Conservation (phyloP, 257 asterid genomes). For the Solanum megistacrolobum region DNA sequence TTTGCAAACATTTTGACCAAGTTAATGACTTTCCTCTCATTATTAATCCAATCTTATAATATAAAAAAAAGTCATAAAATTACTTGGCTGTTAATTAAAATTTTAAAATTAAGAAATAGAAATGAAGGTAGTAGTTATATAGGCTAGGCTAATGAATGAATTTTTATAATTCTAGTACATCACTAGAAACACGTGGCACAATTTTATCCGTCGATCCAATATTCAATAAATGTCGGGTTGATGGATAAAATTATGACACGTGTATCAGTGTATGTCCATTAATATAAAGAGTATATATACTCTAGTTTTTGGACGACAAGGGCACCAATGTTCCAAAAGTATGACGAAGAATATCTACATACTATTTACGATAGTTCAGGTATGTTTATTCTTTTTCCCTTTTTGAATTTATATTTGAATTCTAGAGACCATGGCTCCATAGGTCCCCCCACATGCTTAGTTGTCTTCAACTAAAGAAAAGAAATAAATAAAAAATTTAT, state of each 20-base stretch:
- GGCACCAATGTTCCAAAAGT: rapidly evolving
- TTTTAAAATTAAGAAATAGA: too few species aligned
- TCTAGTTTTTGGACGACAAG: rapidly evolving
- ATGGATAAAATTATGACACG: too few species aligned
- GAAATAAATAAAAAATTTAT: background rate
- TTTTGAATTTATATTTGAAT: background rate
- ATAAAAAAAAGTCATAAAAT: background rate
- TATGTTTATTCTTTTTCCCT: too few species aligned
- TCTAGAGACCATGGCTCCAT: background rate
- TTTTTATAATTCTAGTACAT: too few species aligned
- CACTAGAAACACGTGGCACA: too few species aligned
- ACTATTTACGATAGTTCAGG: too few species aligned
- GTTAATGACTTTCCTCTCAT: background rate
- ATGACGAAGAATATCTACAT: rapidly evolving
- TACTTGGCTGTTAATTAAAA: background rate
- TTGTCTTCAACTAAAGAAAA: background rate
- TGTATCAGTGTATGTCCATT: too few species aligned
- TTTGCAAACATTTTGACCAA: background rate
- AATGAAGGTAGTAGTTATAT: background rate
- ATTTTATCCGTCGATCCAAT: rapidly evolving
- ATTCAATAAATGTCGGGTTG: too few species aligned
- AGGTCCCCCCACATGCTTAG: background rate
- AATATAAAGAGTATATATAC: too few species aligned
- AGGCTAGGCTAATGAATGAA: background rate
- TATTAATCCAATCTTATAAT: background rate